Base-by-base conservation (phyloP, 768 basidiomycete species). In the Macrolepiota dolichaula region DNA sequence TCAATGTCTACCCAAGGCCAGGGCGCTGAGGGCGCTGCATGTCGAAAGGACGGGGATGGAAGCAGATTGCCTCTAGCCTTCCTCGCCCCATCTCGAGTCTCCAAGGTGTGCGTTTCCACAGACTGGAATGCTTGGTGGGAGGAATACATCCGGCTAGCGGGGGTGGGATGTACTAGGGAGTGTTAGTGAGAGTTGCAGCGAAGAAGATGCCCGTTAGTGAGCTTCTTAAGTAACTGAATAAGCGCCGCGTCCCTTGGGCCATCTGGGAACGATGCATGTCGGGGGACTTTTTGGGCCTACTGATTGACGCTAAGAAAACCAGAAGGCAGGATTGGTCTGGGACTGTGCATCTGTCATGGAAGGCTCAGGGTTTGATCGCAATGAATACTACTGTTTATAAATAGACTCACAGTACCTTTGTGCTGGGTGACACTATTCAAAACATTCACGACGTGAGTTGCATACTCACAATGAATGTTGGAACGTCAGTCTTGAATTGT, bases 1-100 rank as follows among this genome's bases (percentile, higher is more conserved):
- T 71, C 69, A 46, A 78, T 68, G 62, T 78, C 76, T n/a, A 75
- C 68, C 74, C 76, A 79, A 1, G 78, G 78, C 77, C 76, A 78
- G 12, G 78, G 77, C 0, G 73, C 76, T 6, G 76, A 76, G 38
- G 76, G 76, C 0, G 75, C 74, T 3, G 76, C 75, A 62, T 78
- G 77, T 19, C 77, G 71, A 57, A 75, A 71, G 6, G 76, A 72
- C 10, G 76, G 70, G 2, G 72, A 69, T 2, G 76, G 75, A 25
- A 77, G 12, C 19, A 32, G 12, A 49, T 12, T 22, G 19, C 6
- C 36, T 35, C 15, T 50, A 47, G n/a, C 15, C 15, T 42, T 49
- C 46, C 24, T 4, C 22, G 24, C 7, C n/a, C n/a, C 10, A 49
- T 49, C 19, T 22, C 19, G 22, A 49, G 46, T 3, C 46, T 24